Evolutionary conservation across 2,329 filamentous ascomycete genomes (phyloP).

Genomic region (Phoma herbarum): DNA sequence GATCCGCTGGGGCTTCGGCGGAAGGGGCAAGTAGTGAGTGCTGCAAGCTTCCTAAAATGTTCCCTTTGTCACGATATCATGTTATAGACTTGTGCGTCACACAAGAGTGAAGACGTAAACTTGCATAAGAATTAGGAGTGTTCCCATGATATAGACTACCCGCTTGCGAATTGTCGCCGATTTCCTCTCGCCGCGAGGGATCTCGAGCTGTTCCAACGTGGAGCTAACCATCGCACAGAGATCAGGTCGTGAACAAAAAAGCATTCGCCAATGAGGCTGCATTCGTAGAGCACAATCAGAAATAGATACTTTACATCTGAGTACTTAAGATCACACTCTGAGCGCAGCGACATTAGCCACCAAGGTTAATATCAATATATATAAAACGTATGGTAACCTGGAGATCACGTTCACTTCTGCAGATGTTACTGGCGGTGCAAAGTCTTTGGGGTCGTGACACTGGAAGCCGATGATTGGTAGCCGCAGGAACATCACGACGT

Average conservation of each 20-base stretch:
- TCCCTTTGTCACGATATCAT: background rate
- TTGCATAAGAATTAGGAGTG: background rate
- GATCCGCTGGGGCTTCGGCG: constrained; percentile 67
- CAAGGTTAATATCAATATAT: background rate
- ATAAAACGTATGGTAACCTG: background rate
- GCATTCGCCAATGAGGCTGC: constrained; percentile 37
- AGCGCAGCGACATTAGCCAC: no score
- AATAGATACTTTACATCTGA: constrained; percentile 9
- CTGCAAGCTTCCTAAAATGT: background rate
- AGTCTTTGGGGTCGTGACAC: background rate
- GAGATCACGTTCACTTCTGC: background rate
- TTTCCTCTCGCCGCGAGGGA: background rate
- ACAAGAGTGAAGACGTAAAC: background rate
- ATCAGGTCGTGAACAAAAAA: constrained; percentile 32
- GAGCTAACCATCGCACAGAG: constrained; percentile 23
- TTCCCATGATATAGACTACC: background rate
- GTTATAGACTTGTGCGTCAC: constrained; percentile 5
- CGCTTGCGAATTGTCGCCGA: background rate
- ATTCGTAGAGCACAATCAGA: constrained; percentile 31
- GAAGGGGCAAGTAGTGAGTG: constrained; percentile 54
- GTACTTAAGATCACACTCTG: background rate
- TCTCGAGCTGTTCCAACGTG: background rate
- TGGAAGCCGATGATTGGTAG: constrained; percentile 13
- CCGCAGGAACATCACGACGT: constrained; percentile 11
- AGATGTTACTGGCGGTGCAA: background rate